Evolutionary conservation across 2,329 filamentous ascomycete species (phyloP).

Genomic region (Fusarium tuaranense): DNA sequence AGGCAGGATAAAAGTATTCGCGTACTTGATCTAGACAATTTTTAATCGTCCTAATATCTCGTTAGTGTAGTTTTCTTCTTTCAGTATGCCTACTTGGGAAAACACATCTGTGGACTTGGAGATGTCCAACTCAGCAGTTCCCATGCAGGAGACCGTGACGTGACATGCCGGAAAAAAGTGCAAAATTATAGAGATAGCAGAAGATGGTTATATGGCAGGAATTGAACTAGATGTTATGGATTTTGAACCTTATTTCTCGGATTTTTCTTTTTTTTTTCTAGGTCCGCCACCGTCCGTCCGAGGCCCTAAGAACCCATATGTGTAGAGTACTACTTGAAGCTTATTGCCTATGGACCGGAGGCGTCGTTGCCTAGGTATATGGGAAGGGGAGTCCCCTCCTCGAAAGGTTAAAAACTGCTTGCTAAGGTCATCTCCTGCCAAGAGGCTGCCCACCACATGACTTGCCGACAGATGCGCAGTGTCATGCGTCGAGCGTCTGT

Average conservation of each 20-base stretch:
- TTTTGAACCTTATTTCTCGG: background rate
- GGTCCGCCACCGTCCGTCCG: background rate
- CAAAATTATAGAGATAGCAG: background rate
- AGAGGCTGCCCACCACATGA: background rate
- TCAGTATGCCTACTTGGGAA: background rate
- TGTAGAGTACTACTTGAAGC: background rate
- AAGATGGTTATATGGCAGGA: background rate
- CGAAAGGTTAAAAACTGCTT: background rate
- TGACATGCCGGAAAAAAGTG: background rate
- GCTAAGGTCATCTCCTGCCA: background rate
- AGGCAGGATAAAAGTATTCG: background rate
- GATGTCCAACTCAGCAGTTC: no score
- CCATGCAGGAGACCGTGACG: no score
- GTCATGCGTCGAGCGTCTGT: background rate
- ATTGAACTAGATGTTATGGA: background rate
- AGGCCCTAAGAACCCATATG: background rate
- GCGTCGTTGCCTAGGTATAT: background rate
- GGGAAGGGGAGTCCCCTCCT: background rate
- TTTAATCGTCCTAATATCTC: rapidly evolving
- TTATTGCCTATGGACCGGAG: background rate
- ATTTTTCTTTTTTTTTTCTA: background rate
- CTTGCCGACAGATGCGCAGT: background rate
- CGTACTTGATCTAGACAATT: background rate
- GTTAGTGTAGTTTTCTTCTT: background rate
- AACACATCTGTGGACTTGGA: background rate